Evolutionary conservation across 177 flowering plant genomes (phyloP).

Genomic region (Tripterygium wilfordii): DNA sequence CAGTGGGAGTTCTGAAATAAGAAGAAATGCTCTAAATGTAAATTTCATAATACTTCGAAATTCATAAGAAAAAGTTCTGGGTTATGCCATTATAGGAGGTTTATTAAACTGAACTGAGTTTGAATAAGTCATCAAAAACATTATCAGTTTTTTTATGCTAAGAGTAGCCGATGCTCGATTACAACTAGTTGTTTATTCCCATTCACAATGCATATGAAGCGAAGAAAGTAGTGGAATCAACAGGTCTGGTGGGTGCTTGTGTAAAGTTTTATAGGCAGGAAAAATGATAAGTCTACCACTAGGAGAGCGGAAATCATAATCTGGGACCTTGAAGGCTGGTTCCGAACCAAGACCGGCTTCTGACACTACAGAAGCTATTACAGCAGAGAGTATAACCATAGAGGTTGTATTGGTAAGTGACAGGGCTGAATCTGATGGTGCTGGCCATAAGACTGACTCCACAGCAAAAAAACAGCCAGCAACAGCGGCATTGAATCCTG

Average conservation of each 20-base stretch:
- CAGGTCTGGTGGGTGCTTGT: too few species aligned
- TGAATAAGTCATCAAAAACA: too few species aligned
- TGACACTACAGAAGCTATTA: conserved; percentile 80
- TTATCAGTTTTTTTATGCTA: too few species aligned
- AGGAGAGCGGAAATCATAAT: conserved; percentile 86
- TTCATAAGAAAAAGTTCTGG: too few species aligned
- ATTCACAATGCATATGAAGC: too few species aligned
- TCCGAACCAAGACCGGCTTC: conserved; percentile 87
- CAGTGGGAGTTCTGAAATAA: conserved; percentile 78
- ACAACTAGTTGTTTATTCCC: too few species aligned
- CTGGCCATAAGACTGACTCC: conserved; percentile 92
- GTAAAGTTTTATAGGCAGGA: too few species aligned
- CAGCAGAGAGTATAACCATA: conserved; percentile 93
- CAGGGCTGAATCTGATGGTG: conserved; percentile 52
- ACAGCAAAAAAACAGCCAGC: conserved; percentile 96
- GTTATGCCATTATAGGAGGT: too few species aligned
- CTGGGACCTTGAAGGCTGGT: conserved; percentile 90
- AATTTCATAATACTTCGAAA: not conserved
- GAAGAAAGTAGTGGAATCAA: too few species aligned
- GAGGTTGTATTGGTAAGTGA: conserved; percentile 86
- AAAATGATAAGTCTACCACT: too few species aligned
- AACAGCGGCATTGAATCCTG: conserved; percentile 98
- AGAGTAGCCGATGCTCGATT: too few species aligned
- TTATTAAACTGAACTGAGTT: too few species aligned
- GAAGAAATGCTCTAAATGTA: not conserved